phyloP scores from a whole-genome alignment of 2,329 filamentous ascomycete species.

The Colletotrichum trifolii region DNA sequence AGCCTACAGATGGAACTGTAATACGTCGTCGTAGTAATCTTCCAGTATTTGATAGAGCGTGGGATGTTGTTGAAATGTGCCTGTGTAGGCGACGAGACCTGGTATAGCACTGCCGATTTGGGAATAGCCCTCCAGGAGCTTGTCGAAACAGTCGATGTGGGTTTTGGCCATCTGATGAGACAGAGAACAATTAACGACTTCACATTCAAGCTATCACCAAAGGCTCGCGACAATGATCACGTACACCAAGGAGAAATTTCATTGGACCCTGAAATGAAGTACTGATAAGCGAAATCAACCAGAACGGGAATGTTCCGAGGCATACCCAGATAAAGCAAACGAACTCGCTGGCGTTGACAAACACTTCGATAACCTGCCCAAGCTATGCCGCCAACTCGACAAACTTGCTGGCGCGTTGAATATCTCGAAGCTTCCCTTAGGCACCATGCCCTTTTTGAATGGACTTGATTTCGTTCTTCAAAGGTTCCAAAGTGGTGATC shows the following conservation, averaged over 20 bases:
- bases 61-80: background rate
- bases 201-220: accelerated
- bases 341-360: conserved; percentile 6
- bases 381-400: conserved; percentile 1
- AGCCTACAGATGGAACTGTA: conserved; percentile 1
- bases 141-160: background rate
- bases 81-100: background rate
- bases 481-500: background rate
- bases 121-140: background rate
- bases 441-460: background rate
- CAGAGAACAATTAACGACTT: background rate
- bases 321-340: conserved; percentile 9
- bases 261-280: background rate
- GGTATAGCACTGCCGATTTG: background rate
- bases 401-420: background rate
- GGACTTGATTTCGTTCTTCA: background rate
- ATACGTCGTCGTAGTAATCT: background rate
- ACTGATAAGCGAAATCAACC: background rate
- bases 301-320: background rate
- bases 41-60: background rate
- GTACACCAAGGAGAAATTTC: conserved; percentile 2
- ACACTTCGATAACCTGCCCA: conserved; percentile 7
- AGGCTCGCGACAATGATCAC: background rate
- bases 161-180: background rate
- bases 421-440: background rate